Evolutionary conservation across 768 basidiomycete species (phyloP).

Genomic region (Hemileccinum rubropunctum): DNA sequence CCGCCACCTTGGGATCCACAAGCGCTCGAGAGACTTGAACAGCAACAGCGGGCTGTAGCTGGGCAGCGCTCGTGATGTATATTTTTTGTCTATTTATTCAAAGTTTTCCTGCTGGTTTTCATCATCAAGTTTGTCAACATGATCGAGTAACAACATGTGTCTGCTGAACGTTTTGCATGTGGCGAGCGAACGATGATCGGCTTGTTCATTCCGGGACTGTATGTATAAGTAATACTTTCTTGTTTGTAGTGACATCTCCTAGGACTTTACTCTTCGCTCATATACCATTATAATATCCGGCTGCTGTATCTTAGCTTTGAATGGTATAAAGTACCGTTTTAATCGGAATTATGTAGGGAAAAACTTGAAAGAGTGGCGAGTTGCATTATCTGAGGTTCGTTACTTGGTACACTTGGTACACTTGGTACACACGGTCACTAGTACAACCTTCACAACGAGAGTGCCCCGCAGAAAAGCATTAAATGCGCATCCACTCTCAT

Average conservation of each 20-base stretch:
- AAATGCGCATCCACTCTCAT: neutral
- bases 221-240: neutral
- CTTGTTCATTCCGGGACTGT: neutral
- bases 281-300: slow-evolving; percentile 24
- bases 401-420: no score
- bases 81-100: neutral
- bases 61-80: slow-evolving; percentile 6
- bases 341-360: neutral
- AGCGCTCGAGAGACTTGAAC: slow-evolving; percentile 30
- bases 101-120: neutral
- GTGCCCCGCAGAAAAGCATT: no score
- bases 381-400: no score
- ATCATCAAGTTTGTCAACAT: neutral
- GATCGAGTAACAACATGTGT: neutral
- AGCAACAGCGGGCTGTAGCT: slow-evolving; percentile 23
- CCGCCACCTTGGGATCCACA: slow-evolving; percentile 73
- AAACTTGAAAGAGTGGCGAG: no score
- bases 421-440: no score
- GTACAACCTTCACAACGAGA: no score
- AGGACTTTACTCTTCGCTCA: slow-evolving; percentile 5
- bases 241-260: slow-evolving; percentile 1
- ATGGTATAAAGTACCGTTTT: neutral
- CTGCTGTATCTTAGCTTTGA: slow-evolving; percentile 19
- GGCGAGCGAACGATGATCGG: neutral
- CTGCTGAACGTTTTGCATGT: slow-evolving; percentile 2